Percentiles rank a stretch among this genome's conserved stretches.
phyloP scores from a whole-genome alignment of 768 basidiomycete genomes.

The Leccinum obscurum region DNA sequence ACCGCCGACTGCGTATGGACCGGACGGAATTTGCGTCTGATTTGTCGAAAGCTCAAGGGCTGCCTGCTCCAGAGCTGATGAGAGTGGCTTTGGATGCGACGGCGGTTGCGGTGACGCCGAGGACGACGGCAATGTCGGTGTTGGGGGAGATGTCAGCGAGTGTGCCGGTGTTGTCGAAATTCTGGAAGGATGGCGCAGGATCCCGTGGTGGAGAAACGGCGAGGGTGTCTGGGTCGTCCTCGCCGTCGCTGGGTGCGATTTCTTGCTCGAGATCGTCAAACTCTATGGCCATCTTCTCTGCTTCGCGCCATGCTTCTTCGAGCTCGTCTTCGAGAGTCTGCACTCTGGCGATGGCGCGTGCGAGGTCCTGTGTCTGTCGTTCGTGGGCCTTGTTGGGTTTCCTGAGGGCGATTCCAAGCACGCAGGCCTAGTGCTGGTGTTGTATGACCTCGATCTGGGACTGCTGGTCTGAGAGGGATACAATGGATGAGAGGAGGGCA shows the following conservation, averaged over 20 bases:
- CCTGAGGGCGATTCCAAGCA: constrained; percentile 72
- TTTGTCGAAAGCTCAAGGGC: not conserved
- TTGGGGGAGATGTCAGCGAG: constrained; percentile 27
- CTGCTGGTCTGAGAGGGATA: constrained; percentile 61
- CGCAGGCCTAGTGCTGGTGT: constrained; percentile 72
- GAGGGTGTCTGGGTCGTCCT: constrained; percentile 1
- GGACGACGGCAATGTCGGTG: constrained; percentile 33
- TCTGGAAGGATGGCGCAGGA: constrained; percentile 14
- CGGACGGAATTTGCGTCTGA: constrained; percentile 27
- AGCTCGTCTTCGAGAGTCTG: constrained; percentile 65
- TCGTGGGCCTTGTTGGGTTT: constrained; percentile 79
- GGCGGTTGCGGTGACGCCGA: no score
- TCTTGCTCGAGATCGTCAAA: constrained; percentile 29
- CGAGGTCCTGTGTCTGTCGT: constrained; percentile 59
- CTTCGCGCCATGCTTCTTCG: constrained; percentile 80
- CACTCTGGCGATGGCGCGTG: constrained; percentile 46
- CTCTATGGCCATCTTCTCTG: constrained; percentile 64
- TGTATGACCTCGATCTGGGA: constrained; percentile 59
- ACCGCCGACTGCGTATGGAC: constrained; percentile 27
- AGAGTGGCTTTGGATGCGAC: no score
- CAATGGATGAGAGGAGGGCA: constrained; percentile 53
- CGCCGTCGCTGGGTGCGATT: constrained; percentile 23
- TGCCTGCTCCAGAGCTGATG: constrained; percentile 5
- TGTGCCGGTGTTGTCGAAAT: constrained; percentile 29
- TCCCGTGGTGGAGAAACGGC: not conserved